Conservation (phyloP, 352 stramenopile species). For the Phytophthora sansomeana region DNA sequence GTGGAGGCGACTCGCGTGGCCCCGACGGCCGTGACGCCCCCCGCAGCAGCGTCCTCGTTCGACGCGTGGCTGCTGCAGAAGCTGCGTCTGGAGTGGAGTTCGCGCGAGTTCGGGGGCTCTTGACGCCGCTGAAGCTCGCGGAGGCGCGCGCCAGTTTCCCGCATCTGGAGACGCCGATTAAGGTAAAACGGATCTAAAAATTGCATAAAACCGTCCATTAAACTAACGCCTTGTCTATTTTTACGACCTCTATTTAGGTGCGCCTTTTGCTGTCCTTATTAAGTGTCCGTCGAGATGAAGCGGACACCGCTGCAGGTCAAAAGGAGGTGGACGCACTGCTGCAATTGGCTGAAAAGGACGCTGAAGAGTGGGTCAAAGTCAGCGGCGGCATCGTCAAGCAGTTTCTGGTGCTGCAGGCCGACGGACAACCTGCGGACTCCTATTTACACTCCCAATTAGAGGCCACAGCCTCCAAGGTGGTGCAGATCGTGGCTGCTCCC, state of each 20-base stretch:
- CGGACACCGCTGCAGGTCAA: slow-evolving; percentile 45
- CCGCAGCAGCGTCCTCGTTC: slow-evolving; percentile 34
- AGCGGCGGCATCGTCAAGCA: slow-evolving; percentile 71
- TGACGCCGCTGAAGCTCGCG: slow-evolving; percentile 65
- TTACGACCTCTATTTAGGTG: slow-evolving; percentile 34
- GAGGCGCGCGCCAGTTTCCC: slow-evolving; percentile 69
- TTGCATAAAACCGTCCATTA: neutral
- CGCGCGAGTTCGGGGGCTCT: slow-evolving; percentile 68
- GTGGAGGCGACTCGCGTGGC: slow-evolving; percentile 1
- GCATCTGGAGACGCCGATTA: slow-evolving; percentile 70
- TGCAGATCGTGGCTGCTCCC: slow-evolving; percentile 43
- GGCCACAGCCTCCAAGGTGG: slow-evolving; percentile 49
- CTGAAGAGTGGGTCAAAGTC: slow-evolving; percentile 80
- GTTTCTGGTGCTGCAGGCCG: slow-evolving; percentile 61
- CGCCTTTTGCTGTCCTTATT: slow-evolving; percentile 73
- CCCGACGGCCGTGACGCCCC: slow-evolving; percentile 22
- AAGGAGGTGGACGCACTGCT: slow-evolving; percentile 62
- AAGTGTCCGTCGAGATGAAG: slow-evolving; percentile 64
- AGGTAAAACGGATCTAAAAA: slow-evolving; percentile 42
- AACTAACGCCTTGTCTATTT: no score
- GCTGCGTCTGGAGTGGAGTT: slow-evolving; percentile 80
- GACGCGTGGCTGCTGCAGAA: slow-evolving; percentile 83
- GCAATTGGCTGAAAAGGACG: slow-evolving; percentile 60
- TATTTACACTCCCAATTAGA: slow-evolving; percentile 75
- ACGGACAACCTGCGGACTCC: slow-evolving; percentile 51